Evolutionary conservation across 2,329 filamentous ascomycete genomes (phyloP).

Genomic region (Exophiala alcalophila): DNA sequence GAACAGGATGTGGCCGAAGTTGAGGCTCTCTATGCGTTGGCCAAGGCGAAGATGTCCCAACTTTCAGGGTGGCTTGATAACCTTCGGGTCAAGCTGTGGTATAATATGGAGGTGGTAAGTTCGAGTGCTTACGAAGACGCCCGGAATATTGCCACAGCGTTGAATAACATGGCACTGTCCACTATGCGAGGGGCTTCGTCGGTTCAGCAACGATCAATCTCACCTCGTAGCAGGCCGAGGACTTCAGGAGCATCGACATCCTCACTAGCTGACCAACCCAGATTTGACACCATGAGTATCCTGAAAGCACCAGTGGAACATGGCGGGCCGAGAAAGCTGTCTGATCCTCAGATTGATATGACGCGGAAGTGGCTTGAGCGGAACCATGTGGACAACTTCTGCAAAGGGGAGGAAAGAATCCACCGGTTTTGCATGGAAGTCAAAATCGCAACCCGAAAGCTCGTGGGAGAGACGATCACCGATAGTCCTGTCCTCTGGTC

Average conservation of each 20-base stretch:
- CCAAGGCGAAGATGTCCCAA: constrained; percentile 35
- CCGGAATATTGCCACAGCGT: constrained; percentile 76
- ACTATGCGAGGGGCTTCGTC: constrained; percentile 31
- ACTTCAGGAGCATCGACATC: constrained; percentile 49
- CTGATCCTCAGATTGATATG: constrained; percentile 89
- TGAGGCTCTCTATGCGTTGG: constrained; percentile 8
- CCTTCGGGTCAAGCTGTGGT: constrained; percentile 97
- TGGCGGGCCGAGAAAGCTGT: constrained; percentile 89
- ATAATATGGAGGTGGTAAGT: constrained; percentile 87
- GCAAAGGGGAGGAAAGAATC: constrained; percentile 88
- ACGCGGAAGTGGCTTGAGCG: constrained; percentile 79
- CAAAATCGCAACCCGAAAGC: constrained; percentile 76
- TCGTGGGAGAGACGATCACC: constrained; percentile 78
- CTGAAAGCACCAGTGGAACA: constrained; percentile 79
- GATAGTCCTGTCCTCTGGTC: constrained; percentile 90
- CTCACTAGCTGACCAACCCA: constrained; percentile 71
- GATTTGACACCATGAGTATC: constrained; percentile 82
- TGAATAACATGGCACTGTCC: constrained; percentile 81
- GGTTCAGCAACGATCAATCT: constrained; percentile 8
- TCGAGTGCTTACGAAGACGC: constrained; percentile 86
- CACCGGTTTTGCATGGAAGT: constrained; percentile 91
- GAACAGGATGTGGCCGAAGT: constrained; percentile 24
- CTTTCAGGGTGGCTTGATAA: constrained; percentile 72
- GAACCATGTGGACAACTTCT: constrained; percentile 85
- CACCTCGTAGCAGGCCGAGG: constrained; percentile 36